Conservation (phyloP, 2,329 filamentous ascomycete genomes). For the Periconia macrospinosa region DNA sequence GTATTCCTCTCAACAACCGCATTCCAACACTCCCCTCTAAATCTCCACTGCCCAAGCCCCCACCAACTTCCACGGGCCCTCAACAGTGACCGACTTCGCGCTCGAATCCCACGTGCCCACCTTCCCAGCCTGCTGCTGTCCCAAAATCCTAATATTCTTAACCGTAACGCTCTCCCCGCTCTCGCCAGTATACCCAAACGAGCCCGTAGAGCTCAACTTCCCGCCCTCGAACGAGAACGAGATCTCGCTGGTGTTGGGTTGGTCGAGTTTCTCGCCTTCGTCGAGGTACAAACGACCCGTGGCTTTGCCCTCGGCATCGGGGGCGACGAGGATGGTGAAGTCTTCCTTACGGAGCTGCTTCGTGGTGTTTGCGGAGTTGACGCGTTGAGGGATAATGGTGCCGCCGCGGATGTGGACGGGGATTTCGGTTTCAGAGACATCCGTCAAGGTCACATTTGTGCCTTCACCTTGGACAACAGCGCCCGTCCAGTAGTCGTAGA, state of each 20-base stretch:
- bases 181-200: conserved; percentile 52
- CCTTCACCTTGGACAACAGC: conserved; percentile 51
- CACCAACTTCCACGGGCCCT: conserved; percentile 33
- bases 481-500: conserved; percentile 64
- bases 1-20: too few species aligned
- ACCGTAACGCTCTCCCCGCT: conserved; percentile 31
- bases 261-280: conserved; percentile 70
- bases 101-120: conserved; percentile 16
- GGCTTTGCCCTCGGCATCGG: conserved; percentile 64
- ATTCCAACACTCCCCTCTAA: conserved; percentile 1
- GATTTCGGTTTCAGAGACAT: conserved; percentile 57
- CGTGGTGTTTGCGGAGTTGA: conserved; percentile 61
- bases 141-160: conserved; percentile 29
- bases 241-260: conserved; percentile 59
- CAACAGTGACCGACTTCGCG: conserved; percentile 18
- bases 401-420: conserved; percentile 71
- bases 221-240: conserved; percentile 61
- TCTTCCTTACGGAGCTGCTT: conserved; percentile 64
- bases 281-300: conserved; percentile 73
- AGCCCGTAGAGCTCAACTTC: conserved; percentile 54
- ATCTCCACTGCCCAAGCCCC: conserved; percentile 23
- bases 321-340: conserved; percentile 72
- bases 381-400: conserved; percentile 64
- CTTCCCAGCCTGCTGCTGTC: conserved; percentile 18
- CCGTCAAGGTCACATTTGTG: conserved; percentile 45